These are phyloP conservation scores for Eutrema japonicum DNA, from an alignment of 345 rosid species.

Conservation along the genomic window DNA sequence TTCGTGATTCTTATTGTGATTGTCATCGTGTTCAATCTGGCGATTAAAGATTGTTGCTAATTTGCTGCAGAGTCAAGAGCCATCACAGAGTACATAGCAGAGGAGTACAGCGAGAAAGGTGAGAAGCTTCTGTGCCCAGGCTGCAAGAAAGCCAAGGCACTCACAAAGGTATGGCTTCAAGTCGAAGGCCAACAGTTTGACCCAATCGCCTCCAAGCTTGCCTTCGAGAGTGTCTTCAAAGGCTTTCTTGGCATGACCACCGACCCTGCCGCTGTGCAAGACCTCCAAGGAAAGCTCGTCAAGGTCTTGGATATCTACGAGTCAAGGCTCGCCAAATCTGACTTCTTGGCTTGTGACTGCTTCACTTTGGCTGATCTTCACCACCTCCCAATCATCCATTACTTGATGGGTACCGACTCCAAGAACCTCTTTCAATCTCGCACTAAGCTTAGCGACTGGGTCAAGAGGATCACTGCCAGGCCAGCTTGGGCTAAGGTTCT, in stretches of 20 bases:
- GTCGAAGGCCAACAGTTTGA: conserved; percentile 55
- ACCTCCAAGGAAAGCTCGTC: conserved; percentile 39
- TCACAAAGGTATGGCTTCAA: conserved; percentile 47
- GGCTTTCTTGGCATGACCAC: conserved; percentile 42
- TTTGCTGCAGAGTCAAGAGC: conserved; percentile 54
- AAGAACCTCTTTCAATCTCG: conserved; percentile 40
- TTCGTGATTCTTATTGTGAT: not conserved
- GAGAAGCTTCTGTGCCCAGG: conserved; percentile 36
- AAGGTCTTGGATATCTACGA: conserved; percentile 60
- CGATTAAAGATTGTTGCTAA: too few species aligned
- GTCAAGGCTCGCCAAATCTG: conserved; percentile 41
- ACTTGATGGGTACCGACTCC: conserved; percentile 47
- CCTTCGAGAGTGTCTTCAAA: conserved; percentile 45
- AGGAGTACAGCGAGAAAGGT: conserved; percentile 44
- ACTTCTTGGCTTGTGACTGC: conserved; percentile 48
- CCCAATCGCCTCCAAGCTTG: conserved; percentile 27
- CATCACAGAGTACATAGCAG: conserved; percentile 48
- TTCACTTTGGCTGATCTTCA: conserved; percentile 58
- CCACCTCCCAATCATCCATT: conserved; percentile 47
- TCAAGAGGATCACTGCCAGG: conserved; percentile 36
- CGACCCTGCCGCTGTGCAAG: conserved; percentile 42
- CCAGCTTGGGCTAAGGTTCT: conserved; percentile 48
- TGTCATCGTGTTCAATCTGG: too few species aligned
- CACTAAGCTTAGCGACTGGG: conserved; percentile 39
- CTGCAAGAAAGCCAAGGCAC: conserved; percentile 34